Conservation (phyloP, 164 flowering plant species). For the Stephania cephalantha region DNA sequence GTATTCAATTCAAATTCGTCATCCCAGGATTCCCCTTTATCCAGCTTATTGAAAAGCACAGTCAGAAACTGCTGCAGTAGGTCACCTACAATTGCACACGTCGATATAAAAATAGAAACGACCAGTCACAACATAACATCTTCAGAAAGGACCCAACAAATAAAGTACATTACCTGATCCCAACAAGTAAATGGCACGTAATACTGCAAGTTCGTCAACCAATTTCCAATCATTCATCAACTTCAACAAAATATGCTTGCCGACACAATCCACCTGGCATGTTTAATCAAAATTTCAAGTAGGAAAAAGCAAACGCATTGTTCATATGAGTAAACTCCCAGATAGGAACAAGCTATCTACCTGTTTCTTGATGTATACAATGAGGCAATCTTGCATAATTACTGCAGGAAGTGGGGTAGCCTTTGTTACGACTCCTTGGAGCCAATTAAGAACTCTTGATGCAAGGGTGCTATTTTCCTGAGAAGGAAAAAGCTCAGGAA, state of each 20-base stretch:
- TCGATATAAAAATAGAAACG: background rate
- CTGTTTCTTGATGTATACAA: slow-evolving; percentile 73
- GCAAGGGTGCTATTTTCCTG: slow-evolving; percentile 81
- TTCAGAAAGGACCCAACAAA: background rate
- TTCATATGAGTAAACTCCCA: background rate
- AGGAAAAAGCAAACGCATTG: background rate
- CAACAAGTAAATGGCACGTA: slow-evolving; percentile 86
- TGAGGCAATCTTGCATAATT: slow-evolving; percentile 83
- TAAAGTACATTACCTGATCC: slow-evolving; percentile 67
- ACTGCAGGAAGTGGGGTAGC: slow-evolving; percentile 70
- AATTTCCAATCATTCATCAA: slow-evolving; percentile 89
- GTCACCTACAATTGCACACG: slow-evolving; percentile 54
- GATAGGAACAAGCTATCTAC: slow-evolving; percentile 24
- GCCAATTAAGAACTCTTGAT: slow-evolving; percentile 69
- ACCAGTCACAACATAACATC: background rate
- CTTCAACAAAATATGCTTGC: slow-evolving; percentile 66
- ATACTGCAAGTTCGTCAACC: slow-evolving; percentile 86
- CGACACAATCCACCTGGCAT: slow-evolving; percentile 77
- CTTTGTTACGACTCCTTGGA: slow-evolving; percentile 48
- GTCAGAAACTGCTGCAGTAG: slow-evolving; percentile 87
- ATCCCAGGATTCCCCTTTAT: slow-evolving; percentile 81
- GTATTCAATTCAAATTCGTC: slow-evolving; percentile 96
- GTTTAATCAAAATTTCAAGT: slow-evolving; percentile 7
- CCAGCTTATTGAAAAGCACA: slow-evolving; percentile 73
- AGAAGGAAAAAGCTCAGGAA: slow-evolving; percentile 73